These are phyloP conservation scores for Gossypium trilobum DNA, from an alignment of 441 rosid genomes.

Conservation along the genomic window DNA sequence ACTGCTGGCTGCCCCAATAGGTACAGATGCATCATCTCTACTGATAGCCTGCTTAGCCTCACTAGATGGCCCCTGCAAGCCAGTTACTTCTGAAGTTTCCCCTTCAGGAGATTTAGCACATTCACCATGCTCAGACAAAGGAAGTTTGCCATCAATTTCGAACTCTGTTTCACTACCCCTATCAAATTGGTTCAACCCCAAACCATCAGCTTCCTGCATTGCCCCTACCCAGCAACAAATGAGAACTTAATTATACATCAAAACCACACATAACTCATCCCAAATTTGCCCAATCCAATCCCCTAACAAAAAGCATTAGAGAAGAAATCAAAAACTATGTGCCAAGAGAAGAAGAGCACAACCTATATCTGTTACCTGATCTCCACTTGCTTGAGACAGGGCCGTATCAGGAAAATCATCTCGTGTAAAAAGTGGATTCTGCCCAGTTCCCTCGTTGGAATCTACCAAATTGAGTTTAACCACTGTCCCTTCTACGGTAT, in stretches of 20 bases:
- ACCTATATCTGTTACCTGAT: slow-evolving; percentile 88
- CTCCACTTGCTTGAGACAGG: slow-evolving; percentile 43
- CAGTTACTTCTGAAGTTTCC: slow-evolving; percentile 20
- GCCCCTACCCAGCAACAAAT: slow-evolving; percentile 90
- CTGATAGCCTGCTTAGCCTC: slow-evolving; percentile 28
- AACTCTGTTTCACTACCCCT: slow-evolving; percentile 25
- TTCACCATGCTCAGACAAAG: slow-evolving; percentile 17
- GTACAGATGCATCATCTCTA: slow-evolving; percentile 23
- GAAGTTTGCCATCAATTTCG: slow-evolving; percentile 20
- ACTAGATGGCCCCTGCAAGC: slow-evolving; percentile 24
- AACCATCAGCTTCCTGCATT: slow-evolving; percentile 82
- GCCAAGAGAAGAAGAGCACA: slow-evolving; percentile 53
- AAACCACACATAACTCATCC: slow-evolving; percentile 22
- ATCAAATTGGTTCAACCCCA: slow-evolving; percentile 35
- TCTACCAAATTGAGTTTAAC: slow-evolving; percentile 27
- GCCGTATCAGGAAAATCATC: slow-evolving; percentile 40
- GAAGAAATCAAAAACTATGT: slow-evolving; percentile 6
- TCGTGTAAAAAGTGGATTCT: slow-evolving; percentile 28
- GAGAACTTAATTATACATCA: slow-evolving; percentile 61
- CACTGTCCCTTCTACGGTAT: slow-evolving; percentile 20
- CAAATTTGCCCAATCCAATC: slow-evolving; percentile 17
- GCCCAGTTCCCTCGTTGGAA: slow-evolving; percentile 25
- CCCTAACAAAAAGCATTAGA: slow-evolving; percentile 16
- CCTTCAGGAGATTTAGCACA: slow-evolving; percentile 26
- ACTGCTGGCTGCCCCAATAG: slow-evolving; percentile 19